These are phyloP conservation scores for Aspergillus sp. DNA, from an alignment of 2,329 filamentous ascomycete species.

Conservation along the genomic window DNA sequence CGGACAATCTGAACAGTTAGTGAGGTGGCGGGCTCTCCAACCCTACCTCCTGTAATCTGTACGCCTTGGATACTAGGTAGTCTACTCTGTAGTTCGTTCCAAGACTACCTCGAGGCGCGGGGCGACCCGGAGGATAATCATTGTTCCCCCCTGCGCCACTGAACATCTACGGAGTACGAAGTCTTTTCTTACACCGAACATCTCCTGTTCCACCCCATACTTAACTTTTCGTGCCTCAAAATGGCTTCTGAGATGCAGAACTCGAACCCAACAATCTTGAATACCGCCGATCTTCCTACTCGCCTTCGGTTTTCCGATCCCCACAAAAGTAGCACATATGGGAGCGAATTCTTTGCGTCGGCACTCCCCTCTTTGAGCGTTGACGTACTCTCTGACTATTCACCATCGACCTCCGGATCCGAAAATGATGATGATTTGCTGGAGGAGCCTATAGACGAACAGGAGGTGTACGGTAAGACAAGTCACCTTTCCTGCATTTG, in stretches of 20 bases:
- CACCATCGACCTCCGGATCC: conserved; percentile 35
- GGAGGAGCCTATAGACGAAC: conserved; percentile 87
- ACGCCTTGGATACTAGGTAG: no score
- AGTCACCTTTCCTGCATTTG: neutral
- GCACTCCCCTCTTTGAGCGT: conserved; percentile 52
- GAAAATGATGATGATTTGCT: conserved; percentile 59
- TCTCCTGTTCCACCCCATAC: no score
- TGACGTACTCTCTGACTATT: conserved; percentile 33
- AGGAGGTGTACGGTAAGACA: conserved; percentile 83
- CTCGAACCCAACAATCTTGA: conserved; percentile 90
- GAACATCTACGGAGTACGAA: neutral
- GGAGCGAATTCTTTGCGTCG: conserved; percentile 51
- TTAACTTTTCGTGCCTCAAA: neutral
- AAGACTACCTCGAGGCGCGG: neutral
- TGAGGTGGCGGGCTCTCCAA: neutral
- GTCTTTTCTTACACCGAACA: no score
- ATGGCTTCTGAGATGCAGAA: conserved; percentile 40
- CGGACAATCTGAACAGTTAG: no score
- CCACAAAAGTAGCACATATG: conserved; percentile 42
- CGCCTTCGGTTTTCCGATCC: conserved; percentile 53
- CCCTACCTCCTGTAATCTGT: neutral
- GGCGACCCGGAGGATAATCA: neutral
- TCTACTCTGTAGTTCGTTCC: neutral
- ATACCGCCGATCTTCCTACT: conserved; percentile 82
- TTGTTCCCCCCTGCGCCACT: neutral